Conservation (phyloP, 164 flowering plant genomes). For the Taxillus chinensis region DNA sequence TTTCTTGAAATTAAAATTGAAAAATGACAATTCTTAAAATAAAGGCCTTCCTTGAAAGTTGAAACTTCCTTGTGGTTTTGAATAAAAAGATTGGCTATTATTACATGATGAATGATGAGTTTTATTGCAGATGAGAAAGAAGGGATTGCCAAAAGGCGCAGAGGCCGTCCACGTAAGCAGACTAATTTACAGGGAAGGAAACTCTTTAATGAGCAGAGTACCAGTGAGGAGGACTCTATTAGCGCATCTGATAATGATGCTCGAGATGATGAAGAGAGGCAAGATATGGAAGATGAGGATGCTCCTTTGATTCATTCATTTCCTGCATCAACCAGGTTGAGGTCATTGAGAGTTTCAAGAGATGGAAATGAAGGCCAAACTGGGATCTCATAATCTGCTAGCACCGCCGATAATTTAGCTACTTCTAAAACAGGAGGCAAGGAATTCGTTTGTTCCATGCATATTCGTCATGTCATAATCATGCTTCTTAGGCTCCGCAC, state of each 20-base stretch:
- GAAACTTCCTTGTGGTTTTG: too few relatives aligned
- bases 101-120: slow-evolving; percentile 1
- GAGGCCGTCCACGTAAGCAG: slow-evolving; percentile 72
- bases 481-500: too few relatives aligned
- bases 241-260: slow-evolving; percentile 75
- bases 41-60: too few relatives aligned
- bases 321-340: slow-evolving; percentile 59
- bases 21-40: too few relatives aligned
- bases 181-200: slow-evolving; percentile 66
- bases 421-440: background rate
- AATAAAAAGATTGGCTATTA: background rate
- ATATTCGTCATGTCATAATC: too few relatives aligned
- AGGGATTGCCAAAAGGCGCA: slow-evolving; percentile 37
- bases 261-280: slow-evolving; percentile 41
- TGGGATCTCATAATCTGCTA: slow-evolving; percentile 17
- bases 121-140: slow-evolving; percentile 65
- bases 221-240: slow-evolving; percentile 79
- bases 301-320: slow-evolving; percentile 62
- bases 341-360: slow-evolving; percentile 48
- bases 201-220: slow-evolving; percentile 73
- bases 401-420: slow-evolving; percentile 9
- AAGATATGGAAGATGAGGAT: slow-evolving; percentile 54
- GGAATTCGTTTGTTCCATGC: background rate
- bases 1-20: too few relatives aligned
- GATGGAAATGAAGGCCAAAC: slow-evolving; percentile 32